Conservation (phyloP, 2,329 filamentous ascomycete genomes). For the Pseudogymnoascus sp. region DNA sequence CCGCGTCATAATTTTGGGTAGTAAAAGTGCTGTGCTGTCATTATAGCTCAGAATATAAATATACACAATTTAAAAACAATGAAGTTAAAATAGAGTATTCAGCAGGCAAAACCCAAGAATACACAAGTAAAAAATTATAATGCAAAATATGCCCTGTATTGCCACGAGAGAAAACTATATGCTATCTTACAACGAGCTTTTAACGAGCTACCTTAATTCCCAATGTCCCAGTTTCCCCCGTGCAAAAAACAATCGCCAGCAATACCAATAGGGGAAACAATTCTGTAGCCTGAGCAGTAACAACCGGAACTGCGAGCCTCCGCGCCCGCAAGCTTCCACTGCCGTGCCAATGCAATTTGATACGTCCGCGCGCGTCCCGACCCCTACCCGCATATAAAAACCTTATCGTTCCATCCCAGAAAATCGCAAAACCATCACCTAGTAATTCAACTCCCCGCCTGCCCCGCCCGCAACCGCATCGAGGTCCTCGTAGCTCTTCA, state of each 20-base stretch:
- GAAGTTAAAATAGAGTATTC: too few species aligned
- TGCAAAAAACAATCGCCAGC: conserved; percentile 4
- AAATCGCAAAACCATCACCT: conserved; percentile 10
- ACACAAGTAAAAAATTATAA: neutral
- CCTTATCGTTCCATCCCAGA: neutral
- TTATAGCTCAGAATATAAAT: too few species aligned
- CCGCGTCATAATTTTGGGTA: too few species aligned
- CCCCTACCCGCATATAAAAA: neutral
- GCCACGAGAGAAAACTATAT: conserved; percentile 1
- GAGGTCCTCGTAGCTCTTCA: conserved; percentile 96
- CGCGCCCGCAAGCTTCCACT: neutral
- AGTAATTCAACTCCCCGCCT: conserved; percentile 86
- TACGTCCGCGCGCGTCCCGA: neutral
- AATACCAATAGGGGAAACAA: neutral
- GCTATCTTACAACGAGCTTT: neutral
- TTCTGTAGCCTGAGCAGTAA: neutral
- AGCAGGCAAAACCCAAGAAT: too few species aligned
- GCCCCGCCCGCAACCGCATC: conserved; percentile 73
- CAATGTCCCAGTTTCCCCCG: neutral
- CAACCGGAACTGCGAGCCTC: neutral
- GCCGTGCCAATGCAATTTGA: conserved; percentile 8
- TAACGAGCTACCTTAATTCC: neutral
- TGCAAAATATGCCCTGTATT: neutral
- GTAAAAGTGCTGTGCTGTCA: too few species aligned
- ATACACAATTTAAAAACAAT: too few species aligned